Conservation (phyloP, 805 yeast genomes). For the Torulaspora quercuum region DNA sequence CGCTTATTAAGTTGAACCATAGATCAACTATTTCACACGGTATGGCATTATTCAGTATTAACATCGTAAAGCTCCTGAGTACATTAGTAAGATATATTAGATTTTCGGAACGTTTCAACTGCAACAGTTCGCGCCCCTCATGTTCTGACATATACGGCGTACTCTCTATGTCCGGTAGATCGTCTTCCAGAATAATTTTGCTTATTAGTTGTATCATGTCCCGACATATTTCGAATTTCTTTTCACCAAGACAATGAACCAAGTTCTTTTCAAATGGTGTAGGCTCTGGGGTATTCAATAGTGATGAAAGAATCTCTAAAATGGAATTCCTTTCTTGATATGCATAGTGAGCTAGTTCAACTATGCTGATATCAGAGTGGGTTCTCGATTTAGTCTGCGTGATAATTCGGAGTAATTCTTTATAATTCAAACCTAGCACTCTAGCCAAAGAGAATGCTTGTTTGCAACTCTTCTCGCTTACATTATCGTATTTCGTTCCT, state of each 20-base stretch:
- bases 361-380: constrained; percentile 31
- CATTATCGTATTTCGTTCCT: constrained; percentile 39
- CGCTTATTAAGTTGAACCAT: constrained; percentile 57
- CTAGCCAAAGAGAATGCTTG: constrained; percentile 43
- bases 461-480: constrained; percentile 37
- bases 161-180: constrained; percentile 1
- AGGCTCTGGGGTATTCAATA: constrained; percentile 27
- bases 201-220: constrained; percentile 22
- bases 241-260: constrained; percentile 19
- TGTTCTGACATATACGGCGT: constrained; percentile 8
- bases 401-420: constrained; percentile 50
- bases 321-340: constrained; percentile 52
- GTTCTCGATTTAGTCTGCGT: constrained; percentile 39
- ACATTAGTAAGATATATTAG: constrained; percentile 38
- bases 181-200: constrained; percentile 7
- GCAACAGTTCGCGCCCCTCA: constrained; percentile 17
- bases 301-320: constrained; percentile 40
- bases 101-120: constrained; percentile 28
- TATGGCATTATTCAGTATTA: constrained; percentile 40
- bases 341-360: constrained; percentile 40
- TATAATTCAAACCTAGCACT: constrained; percentile 39
- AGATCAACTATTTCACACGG: constrained; percentile 35
- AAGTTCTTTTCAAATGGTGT: constrained; percentile 26
- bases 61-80: constrained; percentile 39
- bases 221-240: constrained; percentile 24